Evolutionary conservation across 805 yeast genomes (phyloP), one percentile per base, ranked within the genome.

Genomic region (Metschnikowia bowlesiae): DNA sequence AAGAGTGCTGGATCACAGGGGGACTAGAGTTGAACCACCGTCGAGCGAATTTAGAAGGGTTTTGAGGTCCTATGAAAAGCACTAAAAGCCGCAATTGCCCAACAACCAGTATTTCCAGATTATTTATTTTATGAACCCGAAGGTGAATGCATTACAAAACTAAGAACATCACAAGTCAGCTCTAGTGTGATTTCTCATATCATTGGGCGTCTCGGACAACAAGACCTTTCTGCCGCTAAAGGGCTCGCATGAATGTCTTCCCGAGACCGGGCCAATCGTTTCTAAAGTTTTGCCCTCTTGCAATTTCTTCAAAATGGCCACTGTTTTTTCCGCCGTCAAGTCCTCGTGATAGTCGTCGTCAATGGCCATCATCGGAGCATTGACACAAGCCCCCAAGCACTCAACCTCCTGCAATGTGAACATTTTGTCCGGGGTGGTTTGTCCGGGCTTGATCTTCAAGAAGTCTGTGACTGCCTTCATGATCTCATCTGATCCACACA

Each of bases 361-460:
- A 47, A 88, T 72, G 53, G 88, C 95, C 49, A 89, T 74, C 89
- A 88, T 88, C 48, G 96, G 96, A 7, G 87, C 96, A 67, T 88
- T 88, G 46, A 88, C 90, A 76, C 96, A 88, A 3, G 96, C 96
- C 51, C 96, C 96, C 46, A 87, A 80, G 71, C 96, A 88, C 71
- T 88, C 96, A 55, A 88, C 96, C 68, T 88, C 96, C 62, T 87
- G 88, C 55, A 88, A 71, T 14, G 95, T 86, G 75, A 88, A 88
- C 57, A 84, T 69, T 35, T 82, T 82, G 70, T 89, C 95, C 11
- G 70, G 63, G 32, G 92, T 85, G 47, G 91, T 87, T 66, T 87
- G 83, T 54, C 94, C 94, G 8, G 90, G 88, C 65, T 81, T 76
- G 64, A 86, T 73, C 51, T 79, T 74, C 55, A 88, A 76, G 60